Evolutionary conservation across 2,329 filamentous ascomycete genomes (phyloP), one percentile per base, ranked within the genome.

Genomic region (Beauveria rudraprayagi): DNA sequence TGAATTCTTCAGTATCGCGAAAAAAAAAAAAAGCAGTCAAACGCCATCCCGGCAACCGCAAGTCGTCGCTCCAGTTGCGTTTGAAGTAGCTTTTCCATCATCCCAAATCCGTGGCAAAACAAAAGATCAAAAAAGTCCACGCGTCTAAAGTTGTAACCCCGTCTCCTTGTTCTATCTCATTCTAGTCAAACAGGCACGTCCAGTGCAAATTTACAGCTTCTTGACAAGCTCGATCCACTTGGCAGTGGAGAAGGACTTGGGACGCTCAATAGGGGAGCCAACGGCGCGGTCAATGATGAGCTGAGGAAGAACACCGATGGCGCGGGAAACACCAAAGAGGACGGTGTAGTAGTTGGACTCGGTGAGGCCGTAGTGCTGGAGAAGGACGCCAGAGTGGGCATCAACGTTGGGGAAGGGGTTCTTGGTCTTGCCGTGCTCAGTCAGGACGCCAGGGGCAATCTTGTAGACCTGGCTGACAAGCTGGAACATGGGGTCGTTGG

Each of bases 321-420:
- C 94, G 76, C 94, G 91, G 70, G 92, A 96, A 50, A 99, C 94
- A 86, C 94, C 94, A 79, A 99, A 99, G 75, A 99, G 90, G 65
- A 99, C 94, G 66, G 94, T 99, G 90, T 99, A 99, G 89, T 95
- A 99, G 89, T 88, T 97, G 79, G 94, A 90, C 85, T 99, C 93
- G 66, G 90, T 97, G 76, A 99, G 84, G 73, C 94, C 94, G 82
- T 99, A 99, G 89, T 99, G 94, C 84, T 99, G 94, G 70, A 99
- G 91, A 68, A 99, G 91, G 68, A 99, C 94, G 84, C 94, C 94
- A 37, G 92, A 97, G 89, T 97, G 94, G 73, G 93, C 92, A 74
- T 97, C 93, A 73, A 97, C 92, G 83, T 97, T 97, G 79, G 94
- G 94, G 86, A 85, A 97, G 68, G 93, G 93, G 90, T 97, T 97